Evolutionary conservation across 345 rosid genomes (phyloP).

Genomic region (Salix dunnii): DNA sequence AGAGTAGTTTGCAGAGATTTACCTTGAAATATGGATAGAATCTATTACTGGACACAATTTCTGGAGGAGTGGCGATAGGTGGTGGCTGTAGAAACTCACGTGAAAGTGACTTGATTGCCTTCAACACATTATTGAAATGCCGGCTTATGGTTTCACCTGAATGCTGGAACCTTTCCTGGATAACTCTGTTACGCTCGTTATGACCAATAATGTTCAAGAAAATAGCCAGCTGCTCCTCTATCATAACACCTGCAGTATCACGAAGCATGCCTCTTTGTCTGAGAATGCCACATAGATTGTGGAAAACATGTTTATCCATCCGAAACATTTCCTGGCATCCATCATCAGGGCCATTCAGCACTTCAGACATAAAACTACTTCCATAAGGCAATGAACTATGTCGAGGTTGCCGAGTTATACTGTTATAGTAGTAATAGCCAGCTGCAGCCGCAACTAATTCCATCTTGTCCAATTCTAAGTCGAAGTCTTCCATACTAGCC

Average conservation of each 20-base stretch:
- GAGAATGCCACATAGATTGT: slow-evolving; percentile 47
- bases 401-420: slow-evolving; percentile 41
- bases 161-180: slow-evolving; percentile 71
- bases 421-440: slow-evolving; percentile 56
- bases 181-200: slow-evolving; percentile 76
- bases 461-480: slow-evolving; percentile 78
- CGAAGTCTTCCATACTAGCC: slow-evolving; percentile 47
- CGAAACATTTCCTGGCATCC: slow-evolving; percentile 62
- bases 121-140: slow-evolving; percentile 71
- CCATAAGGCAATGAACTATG: slow-evolving; percentile 28
- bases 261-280: slow-evolving; percentile 57
- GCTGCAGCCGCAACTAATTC: slow-evolving; percentile 77
- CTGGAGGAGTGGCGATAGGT: slow-evolving; percentile 35
- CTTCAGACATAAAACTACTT: slow-evolving; percentile 50
- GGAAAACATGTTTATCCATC: slow-evolving; percentile 74
- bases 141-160: slow-evolving; percentile 85
- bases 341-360: slow-evolving; percentile 51
- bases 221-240: slow-evolving; percentile 74
- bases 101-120: slow-evolving; percentile 72
- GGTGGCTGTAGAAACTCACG: slow-evolving; percentile 55
- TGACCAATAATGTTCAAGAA: slow-evolving; percentile 72
- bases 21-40: slow-evolving; percentile 79
- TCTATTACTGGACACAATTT: slow-evolving; percentile 46
- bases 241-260: slow-evolving; percentile 65
- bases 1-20: slow-evolving; percentile 3